Percentiles rank a stretch among this genome's conserved stretches.
These are phyloP conservation scores for Geotrichum ghanense DNA, from an alignment of 805 yeast species.

Conservation along the genomic window DNA sequence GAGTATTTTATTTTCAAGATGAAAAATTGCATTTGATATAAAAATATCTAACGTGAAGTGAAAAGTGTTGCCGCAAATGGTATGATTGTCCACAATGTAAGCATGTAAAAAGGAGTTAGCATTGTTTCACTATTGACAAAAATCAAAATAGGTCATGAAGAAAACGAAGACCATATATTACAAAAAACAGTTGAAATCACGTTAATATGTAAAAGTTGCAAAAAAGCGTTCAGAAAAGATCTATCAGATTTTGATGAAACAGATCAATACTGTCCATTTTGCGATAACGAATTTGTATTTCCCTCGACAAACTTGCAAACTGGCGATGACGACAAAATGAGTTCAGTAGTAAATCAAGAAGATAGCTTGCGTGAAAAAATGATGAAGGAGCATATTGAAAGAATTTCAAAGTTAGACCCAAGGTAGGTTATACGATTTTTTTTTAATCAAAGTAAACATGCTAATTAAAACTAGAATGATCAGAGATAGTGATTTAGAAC, in stretches of 20 bases:
- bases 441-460: no score
- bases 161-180: conserved; percentile 21
- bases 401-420: background rate
- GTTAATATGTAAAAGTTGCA: conserved; percentile 24
- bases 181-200: conserved; percentile 23
- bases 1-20: conserved; percentile 5
- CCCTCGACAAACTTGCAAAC: conserved; percentile 11
- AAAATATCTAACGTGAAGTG: conserved; percentile 3
- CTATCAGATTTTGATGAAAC: conserved; percentile 25
- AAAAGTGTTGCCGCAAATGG: conserved; percentile 23
- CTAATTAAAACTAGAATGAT: background rate
- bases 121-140: conserved; percentile 10
- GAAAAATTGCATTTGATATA: no score
- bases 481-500: background rate
- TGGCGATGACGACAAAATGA: conserved; percentile 16
- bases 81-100: conserved; percentile 26
- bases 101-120: conserved; percentile 10
- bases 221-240: conserved; percentile 25
- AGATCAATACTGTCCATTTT: conserved; percentile 26
- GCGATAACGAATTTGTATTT: conserved; percentile 24
- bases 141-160: conserved; percentile 17
- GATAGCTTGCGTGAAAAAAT: background rate
- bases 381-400: background rate
- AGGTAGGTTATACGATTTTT: background rate
- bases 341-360: background rate